Conservation (phyloP, 2,329 filamentous ascomycete genomes). For the Epichloe uncinata region DNA sequence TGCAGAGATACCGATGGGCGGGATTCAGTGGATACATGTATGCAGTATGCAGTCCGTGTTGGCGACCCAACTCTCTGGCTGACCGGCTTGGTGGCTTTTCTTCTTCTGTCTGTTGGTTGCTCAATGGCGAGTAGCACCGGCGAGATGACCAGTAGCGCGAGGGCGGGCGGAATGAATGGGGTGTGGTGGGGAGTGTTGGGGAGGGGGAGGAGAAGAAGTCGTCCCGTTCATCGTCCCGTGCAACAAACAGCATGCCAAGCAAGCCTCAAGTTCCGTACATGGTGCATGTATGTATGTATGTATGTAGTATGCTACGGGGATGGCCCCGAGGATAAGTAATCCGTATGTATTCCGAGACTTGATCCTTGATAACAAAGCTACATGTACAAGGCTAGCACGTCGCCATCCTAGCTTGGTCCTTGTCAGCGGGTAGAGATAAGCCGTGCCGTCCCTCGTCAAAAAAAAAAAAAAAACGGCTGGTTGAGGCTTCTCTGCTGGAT, state of each 20-base stretch:
- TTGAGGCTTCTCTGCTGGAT: too few relatives aligned
- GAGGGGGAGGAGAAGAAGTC: not conserved
- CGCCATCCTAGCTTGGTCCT: not conserved
- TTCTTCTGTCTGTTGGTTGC: not conserved
- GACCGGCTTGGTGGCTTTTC: constrained; percentile 2
- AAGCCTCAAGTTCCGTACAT: not conserved
- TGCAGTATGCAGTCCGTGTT: not conserved
- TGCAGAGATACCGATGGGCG: constrained; percentile 2
- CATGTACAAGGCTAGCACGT: not conserved
- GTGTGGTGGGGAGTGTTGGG: not conserved
- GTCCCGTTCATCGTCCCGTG: too few relatives aligned
- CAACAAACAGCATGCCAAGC: not conserved
- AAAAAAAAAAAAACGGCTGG: too few relatives aligned
- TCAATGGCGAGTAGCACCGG: not conserved
- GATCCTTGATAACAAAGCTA: not conserved
- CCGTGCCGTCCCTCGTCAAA: too few relatives aligned
- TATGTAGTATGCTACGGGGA: too few relatives aligned
- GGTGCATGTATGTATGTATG: too few relatives aligned
- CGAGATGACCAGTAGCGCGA: not conserved
- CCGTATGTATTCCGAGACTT: not conserved
- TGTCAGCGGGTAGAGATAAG: too few relatives aligned
- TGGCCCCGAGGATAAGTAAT: not conserved
- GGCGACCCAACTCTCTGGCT: constrained; percentile 2
- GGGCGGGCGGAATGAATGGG: not conserved
- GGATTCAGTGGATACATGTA: constrained; percentile 1